These are phyloP conservation scores for Drechslerella dactyloides DNA, from an alignment of 2,329 filamentous ascomycete species.

Conservation along the genomic window DNA sequence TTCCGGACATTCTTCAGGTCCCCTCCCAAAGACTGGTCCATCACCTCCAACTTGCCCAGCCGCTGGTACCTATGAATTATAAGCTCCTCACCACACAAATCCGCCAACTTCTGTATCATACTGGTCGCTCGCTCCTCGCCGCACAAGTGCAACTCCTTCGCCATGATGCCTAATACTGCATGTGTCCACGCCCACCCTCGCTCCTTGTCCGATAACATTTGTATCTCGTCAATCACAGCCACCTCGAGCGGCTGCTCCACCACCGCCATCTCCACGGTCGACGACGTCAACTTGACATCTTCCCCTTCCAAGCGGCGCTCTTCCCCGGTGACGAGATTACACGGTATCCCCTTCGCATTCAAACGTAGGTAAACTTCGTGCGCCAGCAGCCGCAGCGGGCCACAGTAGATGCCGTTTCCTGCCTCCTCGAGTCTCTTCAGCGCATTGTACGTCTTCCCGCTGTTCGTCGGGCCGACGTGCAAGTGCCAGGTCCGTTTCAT, in stretches of 20 bases:
- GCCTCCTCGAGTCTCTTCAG: constrained; percentile 81
- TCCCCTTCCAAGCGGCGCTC: constrained; percentile 74
- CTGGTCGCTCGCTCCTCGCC: constrained; percentile 84
- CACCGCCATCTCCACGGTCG: constrained; percentile 90
- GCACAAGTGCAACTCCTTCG: constrained; percentile 88
- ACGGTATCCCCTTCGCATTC: constrained; percentile 75
- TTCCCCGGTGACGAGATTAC: constrained; percentile 87
- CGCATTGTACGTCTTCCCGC: constrained; percentile 95
- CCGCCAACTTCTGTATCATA: constrained; percentile 77
- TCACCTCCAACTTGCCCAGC: constrained; percentile 76
- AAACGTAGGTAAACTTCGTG: constrained; percentile 95
- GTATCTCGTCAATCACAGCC: constrained; percentile 96
- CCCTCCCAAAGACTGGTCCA: constrained; percentile 68
- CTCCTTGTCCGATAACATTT: constrained; percentile 84
- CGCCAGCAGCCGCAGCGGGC: constrained; percentile 83
- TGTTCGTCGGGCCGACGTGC: constrained; percentile 96
- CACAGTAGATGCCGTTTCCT: constrained; percentile 82
- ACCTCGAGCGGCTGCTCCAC: constrained; percentile 72
- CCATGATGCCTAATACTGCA: constrained; percentile 83
- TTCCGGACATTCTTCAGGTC: constrained; percentile 74
- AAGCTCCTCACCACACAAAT: constrained; percentile 79
- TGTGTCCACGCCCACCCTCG: constrained; percentile 95
- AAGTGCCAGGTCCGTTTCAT: constrained; percentile 84
- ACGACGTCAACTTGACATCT: constrained; percentile 72
- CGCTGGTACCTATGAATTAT: constrained; percentile 83